Evolutionary conservation across 306 rosid genomes (phyloP).

Genomic region (Sesbania bispinosa): DNA sequence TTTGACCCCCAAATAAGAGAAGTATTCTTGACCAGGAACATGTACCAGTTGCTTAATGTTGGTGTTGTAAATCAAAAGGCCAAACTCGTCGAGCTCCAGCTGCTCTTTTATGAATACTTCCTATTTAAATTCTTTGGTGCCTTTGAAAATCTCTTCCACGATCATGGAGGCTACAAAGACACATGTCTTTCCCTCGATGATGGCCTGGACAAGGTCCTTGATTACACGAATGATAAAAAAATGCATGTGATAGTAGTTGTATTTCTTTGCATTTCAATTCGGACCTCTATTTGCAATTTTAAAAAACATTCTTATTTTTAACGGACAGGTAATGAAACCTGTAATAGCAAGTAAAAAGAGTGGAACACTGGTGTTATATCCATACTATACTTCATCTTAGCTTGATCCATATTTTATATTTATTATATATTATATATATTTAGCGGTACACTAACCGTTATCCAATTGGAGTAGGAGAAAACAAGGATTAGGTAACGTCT

Average conservation of each 20-base stretch:
- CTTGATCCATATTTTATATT: too few relatives aligned
- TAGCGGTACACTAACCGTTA: neutral
- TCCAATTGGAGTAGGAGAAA: neutral
- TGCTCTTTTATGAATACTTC: constrained; percentile 60
- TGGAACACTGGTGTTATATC: too few relatives aligned
- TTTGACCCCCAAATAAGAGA: constrained; percentile 64
- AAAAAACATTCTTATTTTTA: too few relatives aligned
- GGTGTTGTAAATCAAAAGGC: constrained; percentile 61
- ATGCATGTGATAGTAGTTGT: too few relatives aligned
- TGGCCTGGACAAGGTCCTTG: constrained; percentile 50
- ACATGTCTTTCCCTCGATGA: constrained; percentile 68
- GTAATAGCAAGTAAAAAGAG: too few relatives aligned
- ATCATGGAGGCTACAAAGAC: constrained; percentile 68
- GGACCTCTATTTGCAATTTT: too few relatives aligned
- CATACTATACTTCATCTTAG: too few relatives aligned
- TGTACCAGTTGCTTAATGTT: constrained; percentile 61
- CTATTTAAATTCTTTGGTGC: constrained; percentile 51
- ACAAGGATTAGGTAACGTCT: constrained; percentile 5
- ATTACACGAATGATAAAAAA: too few relatives aligned
- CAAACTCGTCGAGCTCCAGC: constrained; percentile 56
- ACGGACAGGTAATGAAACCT: too few relatives aligned
- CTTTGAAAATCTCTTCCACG: constrained; percentile 49
- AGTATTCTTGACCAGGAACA: constrained; percentile 59
- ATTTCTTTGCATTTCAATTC: too few relatives aligned
- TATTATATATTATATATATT: too few relatives aligned